Percentiles rank a stretch among this genome's conserved stretches.
Evolutionary conservation across 1,139 yeast species (phyloP).

Genomic region (Hansenula anomala): DNA sequence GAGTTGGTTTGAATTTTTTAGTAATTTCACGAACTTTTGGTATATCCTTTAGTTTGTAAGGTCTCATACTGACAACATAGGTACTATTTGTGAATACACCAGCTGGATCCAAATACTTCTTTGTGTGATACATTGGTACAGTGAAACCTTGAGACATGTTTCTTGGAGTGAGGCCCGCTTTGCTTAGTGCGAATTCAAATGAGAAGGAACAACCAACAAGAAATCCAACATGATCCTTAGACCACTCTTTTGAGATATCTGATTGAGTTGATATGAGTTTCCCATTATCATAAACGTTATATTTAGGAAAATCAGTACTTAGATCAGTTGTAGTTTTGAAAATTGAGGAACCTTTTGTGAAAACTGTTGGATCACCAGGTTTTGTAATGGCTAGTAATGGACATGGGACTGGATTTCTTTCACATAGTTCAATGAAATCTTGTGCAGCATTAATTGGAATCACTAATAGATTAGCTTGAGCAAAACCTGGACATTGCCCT

Average conservation of each 20-base stretch:
- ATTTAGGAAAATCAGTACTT: slow-evolving; percentile 28
- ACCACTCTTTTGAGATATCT: slow-evolving; percentile 27
- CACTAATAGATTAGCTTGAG: slow-evolving; percentile 30
- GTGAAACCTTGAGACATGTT: slow-evolving; percentile 12
- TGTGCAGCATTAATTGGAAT: slow-evolving; percentile 26
- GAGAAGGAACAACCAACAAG: slow-evolving; percentile 34
- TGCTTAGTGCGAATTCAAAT: slow-evolving; percentile 28
- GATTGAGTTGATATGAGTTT: slow-evolving; percentile 17
- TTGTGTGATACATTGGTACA: slow-evolving; percentile 27
- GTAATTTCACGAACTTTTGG: slow-evolving; percentile 26
- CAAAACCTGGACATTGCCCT: slow-evolving; percentile 27
- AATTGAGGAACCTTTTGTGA: slow-evolving; percentile 13
- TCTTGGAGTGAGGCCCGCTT: slow-evolving; percentile 25
- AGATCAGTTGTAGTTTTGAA: slow-evolving; percentile 20
- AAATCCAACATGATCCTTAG: slow-evolving; percentile 28
- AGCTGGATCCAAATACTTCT: slow-evolving; percentile 24
- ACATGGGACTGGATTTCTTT: slow-evolving; percentile 31
- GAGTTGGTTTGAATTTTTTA: slow-evolving; percentile 24
- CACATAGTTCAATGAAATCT: slow-evolving; percentile 29
- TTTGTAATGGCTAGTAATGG: slow-evolving; percentile 26
- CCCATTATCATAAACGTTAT: slow-evolving; percentile 27
- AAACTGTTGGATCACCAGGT: slow-evolving; percentile 19
- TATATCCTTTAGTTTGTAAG: slow-evolving; percentile 25
- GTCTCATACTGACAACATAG: slow-evolving; percentile 36
- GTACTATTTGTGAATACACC: slow-evolving; percentile 29